Evolutionary conservation across 805 yeast genomes (phyloP), one percentile per base, ranked within the genome.

Genomic region (Saccharomycopsis amapae): DNA sequence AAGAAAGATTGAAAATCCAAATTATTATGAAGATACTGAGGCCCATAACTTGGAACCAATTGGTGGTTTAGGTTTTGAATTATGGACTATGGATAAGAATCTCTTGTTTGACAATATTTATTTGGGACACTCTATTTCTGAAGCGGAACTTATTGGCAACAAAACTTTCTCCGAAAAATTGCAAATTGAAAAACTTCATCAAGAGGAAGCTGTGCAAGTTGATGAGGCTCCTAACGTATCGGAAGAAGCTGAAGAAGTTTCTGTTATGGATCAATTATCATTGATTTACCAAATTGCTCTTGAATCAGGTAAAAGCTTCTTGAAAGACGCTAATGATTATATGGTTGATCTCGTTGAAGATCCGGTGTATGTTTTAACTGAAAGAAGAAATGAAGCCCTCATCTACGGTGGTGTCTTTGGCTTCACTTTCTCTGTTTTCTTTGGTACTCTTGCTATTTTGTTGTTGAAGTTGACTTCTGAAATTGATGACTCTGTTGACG

Each of bases 121-220:
- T 61, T 62, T 88, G 50, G 96, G 96, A 25, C 89, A 85, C 59
- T 78, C 85, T 1, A 67, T 88, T n/a, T 68, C 66, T 32, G 96
- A 88, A 58, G 96, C 96, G 10, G 96, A 89, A 66, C 46, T 58
- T 7, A 69, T 88, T 53, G 97, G 96, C 26, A 88, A 89, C 59
- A 62, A 65, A 6, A 87, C 96, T 0, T 88, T 76, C 62, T 55
- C 63, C 28, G 71, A 76, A 20, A 82, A 82, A 60, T 61, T 63
- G 19, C 67, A 65, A 13, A 53, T 78, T 36, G 88, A 82, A 61
- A 65, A 65, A 42, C 60, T 63, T 39, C 65, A 69, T 38, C 67
- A 69, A 22, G 55, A 58, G 3, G 63, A 60, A 45, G 66, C 63
- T 44, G 65, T 65, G 48, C 57, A 62, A 36, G 71, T 62, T 26